These are phyloP conservation scores for Pichia sp. DNA, from an alignment of 1,139 yeast genomes.

Conservation along the genomic window DNA sequence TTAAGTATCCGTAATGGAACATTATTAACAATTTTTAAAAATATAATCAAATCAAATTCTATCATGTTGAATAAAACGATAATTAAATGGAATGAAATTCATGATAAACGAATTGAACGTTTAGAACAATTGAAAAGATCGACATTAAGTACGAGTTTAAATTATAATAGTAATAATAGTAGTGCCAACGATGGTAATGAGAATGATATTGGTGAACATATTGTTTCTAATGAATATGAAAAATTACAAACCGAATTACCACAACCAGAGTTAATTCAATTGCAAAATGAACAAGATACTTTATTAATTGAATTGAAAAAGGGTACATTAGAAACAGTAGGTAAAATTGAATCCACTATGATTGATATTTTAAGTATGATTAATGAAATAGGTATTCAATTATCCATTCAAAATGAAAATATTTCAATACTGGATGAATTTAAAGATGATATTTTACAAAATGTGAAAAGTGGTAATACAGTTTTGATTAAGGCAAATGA, in stretches of 20 bases:
- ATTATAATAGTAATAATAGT: neutral
- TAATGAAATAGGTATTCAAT: constrained; percentile 67
- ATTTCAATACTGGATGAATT: constrained; percentile 62
- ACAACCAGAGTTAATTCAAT: constrained; percentile 54
- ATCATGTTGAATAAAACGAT: constrained; percentile 21
- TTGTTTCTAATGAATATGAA: constrained; percentile 16
- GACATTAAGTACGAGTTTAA: constrained; percentile 17
- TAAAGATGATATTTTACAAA: constrained; percentile 62
- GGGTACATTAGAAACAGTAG: constrained; percentile 63
- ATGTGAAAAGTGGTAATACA: constrained; percentile 68
- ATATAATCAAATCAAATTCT: constrained; percentile 24
- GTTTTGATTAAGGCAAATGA: constrained; percentile 66
- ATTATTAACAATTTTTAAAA: constrained; percentile 19
- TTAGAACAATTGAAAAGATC: constrained; percentile 25
- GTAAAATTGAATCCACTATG: constrained; percentile 69
- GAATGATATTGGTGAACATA: neutral
- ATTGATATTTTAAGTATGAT: constrained; percentile 76
- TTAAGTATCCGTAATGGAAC: constrained; percentile 19
- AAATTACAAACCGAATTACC: constrained; percentile 14
- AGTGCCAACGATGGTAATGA: neutral
- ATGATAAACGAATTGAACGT: constrained; percentile 24
- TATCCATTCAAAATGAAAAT: constrained; percentile 69
- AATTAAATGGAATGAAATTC: constrained; percentile 22
- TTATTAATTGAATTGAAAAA: constrained; percentile 55
- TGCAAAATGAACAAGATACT: constrained; percentile 68